phyloP scores from a whole-genome alignment of 805 yeast species.

The Grigorovia yakushimaensis region DNA sequence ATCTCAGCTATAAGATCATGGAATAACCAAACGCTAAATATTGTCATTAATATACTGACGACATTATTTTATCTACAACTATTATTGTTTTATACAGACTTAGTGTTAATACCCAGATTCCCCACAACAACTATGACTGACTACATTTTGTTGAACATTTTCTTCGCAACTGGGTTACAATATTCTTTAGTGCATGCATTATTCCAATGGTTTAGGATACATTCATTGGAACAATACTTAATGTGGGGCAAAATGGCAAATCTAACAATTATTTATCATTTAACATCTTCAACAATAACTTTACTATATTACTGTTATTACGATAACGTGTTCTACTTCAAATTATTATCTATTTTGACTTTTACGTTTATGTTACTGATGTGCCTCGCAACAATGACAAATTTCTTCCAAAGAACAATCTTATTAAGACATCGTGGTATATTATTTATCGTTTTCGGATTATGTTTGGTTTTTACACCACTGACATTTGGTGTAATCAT shows the following conservation, averaged over 20 bases:
- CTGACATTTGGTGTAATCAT: constrained; percentile 41
- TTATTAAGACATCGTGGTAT: constrained; percentile 52
- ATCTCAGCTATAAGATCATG: not conserved
- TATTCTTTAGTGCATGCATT: constrained; percentile 51
- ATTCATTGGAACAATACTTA: constrained; percentile 40
- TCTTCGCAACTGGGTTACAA: constrained; percentile 42
- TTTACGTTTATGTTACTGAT: constrained; percentile 47
- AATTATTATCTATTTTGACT: constrained; percentile 31
- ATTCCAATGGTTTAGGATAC: constrained; percentile 54
- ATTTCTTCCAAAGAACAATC: constrained; percentile 47
- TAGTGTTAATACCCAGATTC: constrained; percentile 17
- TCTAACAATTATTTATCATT: constrained; percentile 55
- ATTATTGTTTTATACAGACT: constrained; percentile 18
- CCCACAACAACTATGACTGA: constrained; percentile 32
- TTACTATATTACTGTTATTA: constrained; percentile 34
- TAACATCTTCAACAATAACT: constrained; percentile 47
- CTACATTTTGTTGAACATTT: constrained; percentile 39
- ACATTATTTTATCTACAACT: constrained; percentile 5
- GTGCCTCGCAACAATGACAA: constrained; percentile 48
- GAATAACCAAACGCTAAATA: constrained; percentile 5
- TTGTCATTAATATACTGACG: constrained; percentile 1
- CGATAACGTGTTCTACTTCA: constrained; percentile 26
- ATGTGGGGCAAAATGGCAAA: constrained; percentile 59
- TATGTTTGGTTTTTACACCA: constrained; percentile 59
- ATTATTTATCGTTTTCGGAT: constrained; percentile 52